Evolutionary conservation across 116 monocot species (phyloP).

Genomic region (Phalaenopsis hybrid): DNA sequence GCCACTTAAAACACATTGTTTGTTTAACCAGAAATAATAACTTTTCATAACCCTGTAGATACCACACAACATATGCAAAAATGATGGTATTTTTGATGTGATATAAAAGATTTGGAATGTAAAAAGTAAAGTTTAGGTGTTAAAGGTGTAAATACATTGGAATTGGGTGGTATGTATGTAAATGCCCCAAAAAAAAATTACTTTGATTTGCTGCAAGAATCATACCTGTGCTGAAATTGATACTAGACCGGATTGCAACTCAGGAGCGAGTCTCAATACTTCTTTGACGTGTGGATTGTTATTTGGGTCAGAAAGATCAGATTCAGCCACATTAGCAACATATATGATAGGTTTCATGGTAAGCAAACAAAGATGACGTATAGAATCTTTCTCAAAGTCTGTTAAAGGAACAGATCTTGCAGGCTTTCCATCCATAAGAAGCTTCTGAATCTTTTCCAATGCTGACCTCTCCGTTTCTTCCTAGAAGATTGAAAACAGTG

Average conservation of each 20-base stretch:
- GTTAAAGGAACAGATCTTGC: slow-evolving; percentile 75
- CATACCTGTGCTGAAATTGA: slow-evolving; percentile 84
- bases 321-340: slow-evolving; percentile 95
- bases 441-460: slow-evolving; percentile 77
- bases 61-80: neutral
- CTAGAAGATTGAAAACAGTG: slow-evolving; percentile 17
- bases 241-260: slow-evolving; percentile 84
- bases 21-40: neutral
- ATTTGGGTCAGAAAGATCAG: slow-evolving; percentile 65
- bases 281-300: slow-evolving; percentile 74
- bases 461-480: slow-evolving; percentile 87
- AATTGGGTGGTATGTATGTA: too few relatives aligned
- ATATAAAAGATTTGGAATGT: too few relatives aligned
- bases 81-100: too few relatives aligned
- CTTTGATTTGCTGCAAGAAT: too few relatives aligned
- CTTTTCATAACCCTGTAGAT: neutral
- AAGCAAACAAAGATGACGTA: slow-evolving; percentile 81
- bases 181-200: too few relatives aligned
- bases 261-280: slow-evolving; percentile 59
- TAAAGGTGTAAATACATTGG: too few relatives aligned
- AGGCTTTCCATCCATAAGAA: slow-evolving; percentile 90
- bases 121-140: too few relatives aligned
- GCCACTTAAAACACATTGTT: neutral
- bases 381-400: slow-evolving; percentile 80
- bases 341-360: slow-evolving; percentile 98